Conservation (phyloP, 1,284 basidiomycete genomes). For the Anthracocystis panici-leucophaei region DNA sequence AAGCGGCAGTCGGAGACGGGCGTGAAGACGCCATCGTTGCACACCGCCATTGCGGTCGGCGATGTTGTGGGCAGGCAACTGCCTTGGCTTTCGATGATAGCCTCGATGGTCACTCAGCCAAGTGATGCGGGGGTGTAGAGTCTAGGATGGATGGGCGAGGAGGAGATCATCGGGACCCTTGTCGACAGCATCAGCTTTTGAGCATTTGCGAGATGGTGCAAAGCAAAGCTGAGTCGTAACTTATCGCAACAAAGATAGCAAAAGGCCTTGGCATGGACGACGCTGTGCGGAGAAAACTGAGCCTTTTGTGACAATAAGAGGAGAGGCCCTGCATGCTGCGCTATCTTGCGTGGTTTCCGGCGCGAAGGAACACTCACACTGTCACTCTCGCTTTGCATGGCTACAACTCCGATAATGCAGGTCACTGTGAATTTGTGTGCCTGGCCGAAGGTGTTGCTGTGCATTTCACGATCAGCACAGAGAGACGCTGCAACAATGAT, state of each 20-base stretch:
- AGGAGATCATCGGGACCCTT: not conserved
- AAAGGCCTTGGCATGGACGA: not conserved
- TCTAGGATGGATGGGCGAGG: not conserved
- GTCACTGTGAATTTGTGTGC: not conserved
- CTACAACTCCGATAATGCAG: not conserved
- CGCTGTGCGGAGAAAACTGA: not conserved
- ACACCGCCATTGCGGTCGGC: slow-evolving; percentile 15
- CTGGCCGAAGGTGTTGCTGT: not conserved
- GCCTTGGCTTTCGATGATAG: not conserved
- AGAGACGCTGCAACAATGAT: no score
- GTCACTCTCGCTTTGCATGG: slow-evolving; percentile 1
- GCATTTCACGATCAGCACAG: not conserved
- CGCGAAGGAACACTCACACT: slow-evolving; percentile 4
- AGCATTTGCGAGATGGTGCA: not conserved
- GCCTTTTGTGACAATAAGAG: not conserved
- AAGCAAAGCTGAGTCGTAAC: slow-evolving; percentile 15
- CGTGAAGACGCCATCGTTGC: slow-evolving; percentile 52
- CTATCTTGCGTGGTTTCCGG: not conserved
- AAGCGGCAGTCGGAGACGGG: slow-evolving; percentile 53
- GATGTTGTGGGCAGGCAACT: not conserved
- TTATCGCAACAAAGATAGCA: not conserved
- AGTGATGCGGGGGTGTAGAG: not conserved
- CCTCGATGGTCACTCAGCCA: not conserved
- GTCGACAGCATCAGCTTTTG: slow-evolving; percentile 1
- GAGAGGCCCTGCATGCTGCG: not conserved